phyloP scores from a whole-genome alignment of 805 yeast genomes.

The Dipodascus geniculatus region DNA sequence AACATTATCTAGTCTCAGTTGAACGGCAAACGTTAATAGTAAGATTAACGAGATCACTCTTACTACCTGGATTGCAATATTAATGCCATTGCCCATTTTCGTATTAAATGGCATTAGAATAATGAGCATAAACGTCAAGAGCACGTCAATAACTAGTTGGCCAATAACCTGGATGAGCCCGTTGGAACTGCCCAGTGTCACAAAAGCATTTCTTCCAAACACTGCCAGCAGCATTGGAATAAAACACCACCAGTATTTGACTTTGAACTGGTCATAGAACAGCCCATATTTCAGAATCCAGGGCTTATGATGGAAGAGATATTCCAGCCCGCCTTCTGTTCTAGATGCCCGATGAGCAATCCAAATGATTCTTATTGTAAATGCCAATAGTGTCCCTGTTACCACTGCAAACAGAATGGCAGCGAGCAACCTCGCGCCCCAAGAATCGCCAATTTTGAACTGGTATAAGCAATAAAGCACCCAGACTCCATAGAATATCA shows the following conservation, averaged over 20 bases:
- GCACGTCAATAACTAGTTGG: constrained; percentile 22
- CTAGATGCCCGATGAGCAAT: constrained; percentile 19
- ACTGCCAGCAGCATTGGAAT: constrained; percentile 16
- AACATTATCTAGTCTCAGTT: constrained; percentile 17
- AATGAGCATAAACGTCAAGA: constrained; percentile 14
- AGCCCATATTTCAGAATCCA: constrained; percentile 24
- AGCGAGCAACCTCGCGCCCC: constrained; percentile 23
- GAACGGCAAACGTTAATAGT: constrained; percentile 23
- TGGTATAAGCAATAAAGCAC: constrained; percentile 23
- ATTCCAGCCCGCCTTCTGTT: constrained; percentile 14
- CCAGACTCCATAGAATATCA: constrained; percentile 26
- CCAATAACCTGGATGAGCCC: constrained; percentile 26
- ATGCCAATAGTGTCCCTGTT: constrained; percentile 16
- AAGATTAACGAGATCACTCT: constrained; percentile 21
- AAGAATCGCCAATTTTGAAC: constrained; percentile 22
- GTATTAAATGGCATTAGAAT: constrained; percentile 21
- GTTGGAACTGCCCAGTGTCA: constrained; percentile 23
- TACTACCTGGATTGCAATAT: constrained; percentile 20
- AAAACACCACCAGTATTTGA: constrained; percentile 26
- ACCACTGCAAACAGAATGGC: constrained; percentile 20
- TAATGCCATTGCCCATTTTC: constrained; percentile 22
- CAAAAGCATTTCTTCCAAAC: constrained; percentile 23
- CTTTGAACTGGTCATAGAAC: constrained; percentile 24
- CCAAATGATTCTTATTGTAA: constrained; percentile 18
- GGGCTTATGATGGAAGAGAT: constrained; percentile 21